Percentiles rank a stretch among this genome's conserved stretches.
These are phyloP conservation scores for Starmerella kuoi DNA, from an alignment of 805 yeast genomes.

Conservation along the genomic window DNA sequence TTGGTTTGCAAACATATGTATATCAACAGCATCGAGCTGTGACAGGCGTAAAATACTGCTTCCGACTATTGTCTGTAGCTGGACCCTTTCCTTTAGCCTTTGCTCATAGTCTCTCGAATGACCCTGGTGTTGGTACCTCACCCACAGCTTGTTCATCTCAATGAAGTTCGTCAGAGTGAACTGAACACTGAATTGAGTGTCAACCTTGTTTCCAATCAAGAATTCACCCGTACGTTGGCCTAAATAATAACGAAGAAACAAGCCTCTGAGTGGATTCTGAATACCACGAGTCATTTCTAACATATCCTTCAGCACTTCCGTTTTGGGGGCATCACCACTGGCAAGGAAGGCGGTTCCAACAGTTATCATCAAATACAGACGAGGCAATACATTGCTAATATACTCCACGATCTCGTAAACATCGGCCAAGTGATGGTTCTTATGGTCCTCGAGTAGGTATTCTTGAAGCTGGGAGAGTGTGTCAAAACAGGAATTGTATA, in stretches of 20 bases:
- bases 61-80: slow-evolving; percentile 83
- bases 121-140: slow-evolving; percentile 89
- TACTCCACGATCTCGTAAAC: slow-evolving; percentile 90
- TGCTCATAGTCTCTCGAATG: slow-evolving; percentile 69
- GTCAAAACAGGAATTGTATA: slow-evolving; percentile 75
- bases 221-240: slow-evolving; percentile 69
- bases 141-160: slow-evolving; percentile 98
- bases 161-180: slow-evolving; percentile 78
- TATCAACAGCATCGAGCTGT: slow-evolving; percentile 62
- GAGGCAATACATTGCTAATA: slow-evolving; percentile 79
- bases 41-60: slow-evolving; percentile 81
- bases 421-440: slow-evolving; percentile 66
- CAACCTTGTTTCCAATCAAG: slow-evolving; percentile 33
- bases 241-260: slow-evolving; percentile 78
- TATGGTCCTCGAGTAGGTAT: slow-evolving; percentile 55
- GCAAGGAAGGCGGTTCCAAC: slow-evolving; percentile 85
- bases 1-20: slow-evolving; percentile 33
- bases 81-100: slow-evolving; percentile 69
- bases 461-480: slow-evolving; percentile 56
- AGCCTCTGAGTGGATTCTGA: slow-evolving; percentile 86
- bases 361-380: slow-evolving; percentile 87
- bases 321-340: slow-evolving; percentile 61
- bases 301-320: slow-evolving; percentile 88
- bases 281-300: slow-evolving; percentile 96
- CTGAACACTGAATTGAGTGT: slow-evolving; percentile 53